phyloP scores from a whole-genome alignment of 768 basidiomycete species.

The Amanita phalloides region DNA sequence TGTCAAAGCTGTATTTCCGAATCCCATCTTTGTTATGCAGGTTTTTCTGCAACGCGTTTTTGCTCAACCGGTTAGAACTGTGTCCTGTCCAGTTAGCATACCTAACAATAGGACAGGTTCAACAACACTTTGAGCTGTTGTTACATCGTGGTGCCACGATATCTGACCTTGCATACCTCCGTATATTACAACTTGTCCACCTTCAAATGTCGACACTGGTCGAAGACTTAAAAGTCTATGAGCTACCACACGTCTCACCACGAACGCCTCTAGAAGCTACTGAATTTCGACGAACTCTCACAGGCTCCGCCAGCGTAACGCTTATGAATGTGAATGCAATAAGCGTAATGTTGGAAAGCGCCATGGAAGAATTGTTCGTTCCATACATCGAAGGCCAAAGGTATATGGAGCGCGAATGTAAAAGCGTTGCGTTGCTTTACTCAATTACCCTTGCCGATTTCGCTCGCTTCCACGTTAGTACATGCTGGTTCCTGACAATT shows the following conservation, averaged over 20 bases:
- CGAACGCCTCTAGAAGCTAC: conserved; percentile 53
- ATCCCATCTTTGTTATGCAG: conserved; percentile 93
- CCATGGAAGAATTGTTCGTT: conserved; percentile 93
- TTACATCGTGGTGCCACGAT: conserved; percentile 63
- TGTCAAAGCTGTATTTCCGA: conserved; percentile 97
- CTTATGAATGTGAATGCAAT: conserved; percentile 47
- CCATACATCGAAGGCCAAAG: conserved; percentile 87
- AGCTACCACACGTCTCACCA: conserved; percentile 58
- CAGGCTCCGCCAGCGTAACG: conserved; percentile 31
- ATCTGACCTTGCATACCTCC: conserved; percentile 85
- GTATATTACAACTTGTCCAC: conserved; percentile 83
- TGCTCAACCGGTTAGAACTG: conserved; percentile 78
- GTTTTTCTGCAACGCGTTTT: conserved; percentile 96
- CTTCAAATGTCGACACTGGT: conserved; percentile 67
- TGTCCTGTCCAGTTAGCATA: neutral
- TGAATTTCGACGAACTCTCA: conserved; percentile 49
- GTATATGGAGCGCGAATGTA: conserved; percentile 88
- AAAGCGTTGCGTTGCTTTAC: conserved; percentile 73
- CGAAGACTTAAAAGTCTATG: conserved; percentile 87
- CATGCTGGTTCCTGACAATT: neutral
- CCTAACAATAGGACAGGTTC: conserved; percentile 50
- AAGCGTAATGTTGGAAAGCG: conserved; percentile 83
- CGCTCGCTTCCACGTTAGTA: conserved; percentile 75
- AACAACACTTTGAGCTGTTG: conserved; percentile 90
- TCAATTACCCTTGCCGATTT: conserved; percentile 61